A percentile compares a stretch with the other conserved stretches of the same genome.
Evolutionary conservation across 371 early-diverging fungal species (phyloP).

Genomic region (Mortierella sp.): DNA sequence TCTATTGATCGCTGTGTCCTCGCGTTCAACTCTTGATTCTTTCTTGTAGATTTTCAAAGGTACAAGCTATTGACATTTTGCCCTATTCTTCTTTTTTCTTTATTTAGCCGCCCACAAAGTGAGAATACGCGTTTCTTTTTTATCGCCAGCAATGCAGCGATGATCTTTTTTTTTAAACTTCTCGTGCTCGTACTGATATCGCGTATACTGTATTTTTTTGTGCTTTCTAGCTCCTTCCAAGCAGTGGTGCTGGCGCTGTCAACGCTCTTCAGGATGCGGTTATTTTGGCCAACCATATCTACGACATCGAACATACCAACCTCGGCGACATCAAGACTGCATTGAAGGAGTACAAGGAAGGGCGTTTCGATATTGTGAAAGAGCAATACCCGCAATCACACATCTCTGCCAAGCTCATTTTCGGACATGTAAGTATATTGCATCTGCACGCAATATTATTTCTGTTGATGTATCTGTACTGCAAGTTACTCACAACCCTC

Average conservation of each 20-base stretch:
- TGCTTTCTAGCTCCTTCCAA: slow-evolving; percentile 25
- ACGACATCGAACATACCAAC: slow-evolving; percentile 16
- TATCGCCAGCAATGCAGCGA: background rate
- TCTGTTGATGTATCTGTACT: background rate
- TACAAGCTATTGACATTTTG: too few relatives aligned
- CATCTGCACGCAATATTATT: too few relatives aligned
- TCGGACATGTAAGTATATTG: slow-evolving; percentile 33
- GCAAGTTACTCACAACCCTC: too few relatives aligned
- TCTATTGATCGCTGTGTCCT: background rate
- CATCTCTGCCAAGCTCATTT: slow-evolving; percentile 20
- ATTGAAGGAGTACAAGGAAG: slow-evolving; percentile 12
- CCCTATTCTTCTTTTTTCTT: too few relatives aligned
- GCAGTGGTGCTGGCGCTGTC: slow-evolving; percentile 30
- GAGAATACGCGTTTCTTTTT: background rate
- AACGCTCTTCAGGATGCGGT: slow-evolving; percentile 39
- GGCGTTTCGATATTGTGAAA: slow-evolving; percentile 18
- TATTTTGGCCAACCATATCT: slow-evolving; percentile 30
- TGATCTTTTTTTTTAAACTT: too few relatives aligned
- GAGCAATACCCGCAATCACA: slow-evolving; percentile 16
- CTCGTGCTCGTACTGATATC: too few relatives aligned
- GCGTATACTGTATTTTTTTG: background rate
- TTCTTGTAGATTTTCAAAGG: too few relatives aligned
- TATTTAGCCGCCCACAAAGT: slow-evolving; percentile 29
- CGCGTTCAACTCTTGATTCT: too few relatives aligned
- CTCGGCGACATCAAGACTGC: slow-evolving; percentile 4